These are phyloP conservation scores for Carex arenaria DNA, from an alignment of 202 grass and related monocot genomes.

Conservation along the genomic window DNA sequence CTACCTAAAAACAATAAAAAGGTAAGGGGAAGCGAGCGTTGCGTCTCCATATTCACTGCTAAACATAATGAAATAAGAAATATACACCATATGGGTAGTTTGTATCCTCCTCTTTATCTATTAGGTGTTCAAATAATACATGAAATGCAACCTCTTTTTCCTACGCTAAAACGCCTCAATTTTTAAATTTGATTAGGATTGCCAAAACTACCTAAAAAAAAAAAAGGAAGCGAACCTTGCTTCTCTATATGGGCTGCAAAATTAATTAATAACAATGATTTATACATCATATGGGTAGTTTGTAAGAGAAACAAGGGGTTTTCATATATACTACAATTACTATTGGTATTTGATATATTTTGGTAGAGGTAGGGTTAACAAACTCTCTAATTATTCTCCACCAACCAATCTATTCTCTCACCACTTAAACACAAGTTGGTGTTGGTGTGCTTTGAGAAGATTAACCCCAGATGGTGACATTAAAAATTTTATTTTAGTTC, in stretches of 20 bases:
- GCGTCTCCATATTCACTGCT: not conserved
- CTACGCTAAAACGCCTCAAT: not conserved
- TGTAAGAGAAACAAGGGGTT: not conserved
- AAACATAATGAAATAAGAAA: not conserved
- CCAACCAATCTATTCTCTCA: slow-evolving; percentile 21
- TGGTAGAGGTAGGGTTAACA: slow-evolving; percentile 10
- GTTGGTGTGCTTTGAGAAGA: slow-evolving; percentile 2
- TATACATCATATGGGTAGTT: not conserved
- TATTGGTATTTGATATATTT: not conserved
- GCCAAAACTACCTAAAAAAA: not conserved
- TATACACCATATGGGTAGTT: too few relatives aligned
- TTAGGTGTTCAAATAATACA: not conserved
- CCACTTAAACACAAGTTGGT: slow-evolving; percentile 5
- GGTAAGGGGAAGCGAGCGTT: not conserved
- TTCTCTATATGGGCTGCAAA: not conserved
- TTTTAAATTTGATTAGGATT: not conserved
- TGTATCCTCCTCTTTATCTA: not conserved
- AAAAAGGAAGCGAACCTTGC: not conserved
- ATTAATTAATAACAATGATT: not conserved
- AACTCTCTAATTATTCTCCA: slow-evolving; percentile 6
- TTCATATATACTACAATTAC: not conserved
- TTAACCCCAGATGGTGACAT: slow-evolving; percentile 1
- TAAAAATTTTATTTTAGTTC: not conserved
- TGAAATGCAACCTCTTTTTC: not conserved
- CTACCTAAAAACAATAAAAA: not conserved